phyloP scores from a whole-genome alignment of 495 filamentous ascomycete genomes.

The Penicillium herquei region DNA sequence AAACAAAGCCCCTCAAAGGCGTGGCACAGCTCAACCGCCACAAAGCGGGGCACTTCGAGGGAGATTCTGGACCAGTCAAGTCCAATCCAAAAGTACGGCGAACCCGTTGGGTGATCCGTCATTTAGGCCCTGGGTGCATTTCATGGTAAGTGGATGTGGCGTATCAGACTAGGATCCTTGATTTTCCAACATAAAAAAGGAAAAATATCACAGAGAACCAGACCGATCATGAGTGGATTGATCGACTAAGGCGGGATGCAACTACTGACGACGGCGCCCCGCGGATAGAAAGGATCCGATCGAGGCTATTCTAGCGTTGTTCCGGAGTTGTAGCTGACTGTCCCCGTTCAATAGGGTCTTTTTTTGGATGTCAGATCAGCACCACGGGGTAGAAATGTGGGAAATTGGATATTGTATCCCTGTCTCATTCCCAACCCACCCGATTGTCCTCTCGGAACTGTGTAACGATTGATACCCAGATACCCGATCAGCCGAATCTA shows the following conservation, averaged over 20 bases:
- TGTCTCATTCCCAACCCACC: conserved; percentile 24
- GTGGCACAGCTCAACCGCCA: conserved; percentile 32
- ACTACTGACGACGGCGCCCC: conserved; percentile 10
- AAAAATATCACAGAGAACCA: neutral
- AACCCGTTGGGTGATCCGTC: conserved; percentile 14
- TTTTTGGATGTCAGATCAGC: neutral
- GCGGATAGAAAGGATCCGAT: conserved; percentile 15
- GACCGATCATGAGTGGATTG: conserved; percentile 10
- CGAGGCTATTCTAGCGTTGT: conserved; percentile 7
- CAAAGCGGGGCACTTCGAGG: conserved; percentile 20
- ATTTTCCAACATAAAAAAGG: conserved; percentile 1
- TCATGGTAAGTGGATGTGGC: conserved; percentile 1
- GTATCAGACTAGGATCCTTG: conserved; percentile 6
- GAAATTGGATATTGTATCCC: conserved; percentile 9
- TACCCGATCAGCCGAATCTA: conserved; percentile 7
- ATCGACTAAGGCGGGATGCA: conserved; percentile 15
- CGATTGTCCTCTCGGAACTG: conserved; percentile 14
- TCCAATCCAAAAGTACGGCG: conserved; percentile 6
- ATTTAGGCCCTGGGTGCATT: conserved; percentile 10
- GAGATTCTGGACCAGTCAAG: conserved; percentile 17
- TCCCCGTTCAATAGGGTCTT: neutral
- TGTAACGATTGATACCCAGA: conserved; percentile 12
- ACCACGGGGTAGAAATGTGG: neutral
- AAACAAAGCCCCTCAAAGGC: neutral
- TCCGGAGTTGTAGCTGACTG: neutral